phyloP scores from a whole-genome alignment of 2,329 filamentous ascomycete genomes.

The Capronia americana region DNA sequence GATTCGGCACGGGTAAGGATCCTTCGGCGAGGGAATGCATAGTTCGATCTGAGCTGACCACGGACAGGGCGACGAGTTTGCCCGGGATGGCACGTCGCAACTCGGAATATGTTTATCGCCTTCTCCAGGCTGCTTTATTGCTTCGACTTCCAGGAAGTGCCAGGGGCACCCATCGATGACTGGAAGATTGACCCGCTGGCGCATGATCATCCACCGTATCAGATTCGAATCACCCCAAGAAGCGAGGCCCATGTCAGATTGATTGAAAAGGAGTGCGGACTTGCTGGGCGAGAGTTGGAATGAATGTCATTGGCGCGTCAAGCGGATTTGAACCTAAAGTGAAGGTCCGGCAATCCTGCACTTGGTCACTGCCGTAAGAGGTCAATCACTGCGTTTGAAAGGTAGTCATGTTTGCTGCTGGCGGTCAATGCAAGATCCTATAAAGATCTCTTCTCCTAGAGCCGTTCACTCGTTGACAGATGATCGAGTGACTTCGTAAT shows the following conservation, averaged over 20 bases:
- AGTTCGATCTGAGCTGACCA: background rate
- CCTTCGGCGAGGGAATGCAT: background rate
- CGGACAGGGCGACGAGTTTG: constrained; percentile 42
- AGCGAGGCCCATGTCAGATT: constrained; percentile 36
- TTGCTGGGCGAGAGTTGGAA: constrained; percentile 10
- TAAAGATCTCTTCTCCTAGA: background rate
- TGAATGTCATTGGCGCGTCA: background rate
- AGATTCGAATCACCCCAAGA: constrained; percentile 38
- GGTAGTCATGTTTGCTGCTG: background rate
- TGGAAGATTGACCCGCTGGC: constrained; percentile 22
- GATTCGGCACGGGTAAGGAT: constrained; percentile 27
- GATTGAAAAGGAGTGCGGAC: constrained; percentile 29
- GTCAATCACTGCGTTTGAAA: background rate
- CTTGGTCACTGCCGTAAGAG: background rate
- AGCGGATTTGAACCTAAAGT: background rate
- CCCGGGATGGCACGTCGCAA: constrained; percentile 45
- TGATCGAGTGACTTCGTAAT: background rate
- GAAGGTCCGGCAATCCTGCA: background rate
- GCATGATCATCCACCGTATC: constrained; percentile 37
- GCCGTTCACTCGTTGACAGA: background rate
- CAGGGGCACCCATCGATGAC: constrained; percentile 18
- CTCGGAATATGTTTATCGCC: constrained; percentile 41
- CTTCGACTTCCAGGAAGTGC: constrained; percentile 40
- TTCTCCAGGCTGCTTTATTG: constrained; percentile 43
- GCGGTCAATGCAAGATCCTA: background rate